Evolutionary conservation across 179 eudicot genomes (phyloP).

Genomic region (Beta corolliflora): DNA sequence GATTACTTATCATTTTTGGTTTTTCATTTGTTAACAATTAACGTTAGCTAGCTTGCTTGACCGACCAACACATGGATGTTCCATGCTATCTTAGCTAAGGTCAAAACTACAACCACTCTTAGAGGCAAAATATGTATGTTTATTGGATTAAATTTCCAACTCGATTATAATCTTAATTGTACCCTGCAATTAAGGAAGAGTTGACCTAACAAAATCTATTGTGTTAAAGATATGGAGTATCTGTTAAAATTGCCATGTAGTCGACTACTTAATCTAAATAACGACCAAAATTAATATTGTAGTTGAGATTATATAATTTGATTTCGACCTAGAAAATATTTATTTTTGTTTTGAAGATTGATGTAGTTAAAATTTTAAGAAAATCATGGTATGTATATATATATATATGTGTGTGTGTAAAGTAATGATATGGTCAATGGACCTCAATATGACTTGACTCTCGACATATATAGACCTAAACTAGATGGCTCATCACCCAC

Average conservation of each 20-base stretch:
- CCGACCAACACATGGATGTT: constrained; percentile 45
- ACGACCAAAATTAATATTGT: too few species aligned
- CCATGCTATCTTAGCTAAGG: constrained; percentile 30
- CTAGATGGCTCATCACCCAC: too few species aligned
- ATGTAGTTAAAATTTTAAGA: too few species aligned
- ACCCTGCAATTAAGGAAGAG: neutral
- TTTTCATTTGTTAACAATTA: constrained; percentile 11
- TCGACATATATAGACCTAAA: too few species aligned
- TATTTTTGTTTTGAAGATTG: too few species aligned
- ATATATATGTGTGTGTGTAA: too few species aligned
- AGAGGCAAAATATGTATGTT: constrained; percentile 17
- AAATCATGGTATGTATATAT: too few species aligned
- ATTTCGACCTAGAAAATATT: too few species aligned
- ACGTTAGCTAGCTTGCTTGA: constrained; percentile 28
- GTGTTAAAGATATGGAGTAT: too few species aligned
- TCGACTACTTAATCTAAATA: neutral
- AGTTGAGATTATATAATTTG: too few species aligned
- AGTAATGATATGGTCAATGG: too few species aligned
- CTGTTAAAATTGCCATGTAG: neutral
- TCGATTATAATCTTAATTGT: constrained; percentile 21
- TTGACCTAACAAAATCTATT: neutral
- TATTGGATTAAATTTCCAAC: constrained; percentile 22
- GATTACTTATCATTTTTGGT: neutral
- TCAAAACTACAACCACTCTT: constrained; percentile 39
- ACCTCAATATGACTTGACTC: too few species aligned